These are phyloP conservation scores for Symbiodinium natans DNA, from an alignment of 73 alveolate genomes.

Conservation along the genomic window DNA sequence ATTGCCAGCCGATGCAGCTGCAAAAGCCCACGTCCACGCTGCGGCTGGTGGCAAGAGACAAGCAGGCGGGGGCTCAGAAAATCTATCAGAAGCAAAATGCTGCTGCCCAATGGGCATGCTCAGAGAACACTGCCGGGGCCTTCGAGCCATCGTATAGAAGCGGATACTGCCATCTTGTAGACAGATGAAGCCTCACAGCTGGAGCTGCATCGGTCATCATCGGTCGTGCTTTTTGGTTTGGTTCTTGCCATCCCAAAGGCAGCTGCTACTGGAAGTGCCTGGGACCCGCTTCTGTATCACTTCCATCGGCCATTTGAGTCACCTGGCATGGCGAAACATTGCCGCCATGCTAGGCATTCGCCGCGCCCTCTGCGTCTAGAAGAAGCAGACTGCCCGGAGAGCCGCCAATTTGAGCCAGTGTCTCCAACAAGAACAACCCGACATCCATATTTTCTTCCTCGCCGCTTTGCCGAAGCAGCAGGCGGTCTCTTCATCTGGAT, in stretches of 20 bases:
- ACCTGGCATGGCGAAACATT: background rate
- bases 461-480: too few species aligned
- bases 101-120: too few species aligned
- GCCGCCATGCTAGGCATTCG: too few species aligned
- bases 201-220: too few species aligned
- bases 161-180: background rate
- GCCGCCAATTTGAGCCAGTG: too few species aligned
- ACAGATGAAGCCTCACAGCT: background rate
- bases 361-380: too few species aligned
- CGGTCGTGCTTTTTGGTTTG: background rate
- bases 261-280: background rate
- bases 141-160: background rate
- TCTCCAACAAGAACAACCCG: too few species aligned
- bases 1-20: background rate
- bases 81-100: background rate
- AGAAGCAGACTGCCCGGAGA: too few species aligned
- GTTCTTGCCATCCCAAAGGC: background rate
- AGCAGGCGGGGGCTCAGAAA: background rate
- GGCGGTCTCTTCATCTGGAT: too few species aligned
- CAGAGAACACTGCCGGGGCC: background rate
- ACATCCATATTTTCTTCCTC: too few species aligned
- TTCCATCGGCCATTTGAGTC: background rate
- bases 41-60: background rate
- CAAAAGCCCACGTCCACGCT: constrained; percentile 4
- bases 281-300: background rate